phyloP scores from a whole-genome alignment of 2,329 filamentous ascomycete species.

The Epichloe festucae region DNA sequence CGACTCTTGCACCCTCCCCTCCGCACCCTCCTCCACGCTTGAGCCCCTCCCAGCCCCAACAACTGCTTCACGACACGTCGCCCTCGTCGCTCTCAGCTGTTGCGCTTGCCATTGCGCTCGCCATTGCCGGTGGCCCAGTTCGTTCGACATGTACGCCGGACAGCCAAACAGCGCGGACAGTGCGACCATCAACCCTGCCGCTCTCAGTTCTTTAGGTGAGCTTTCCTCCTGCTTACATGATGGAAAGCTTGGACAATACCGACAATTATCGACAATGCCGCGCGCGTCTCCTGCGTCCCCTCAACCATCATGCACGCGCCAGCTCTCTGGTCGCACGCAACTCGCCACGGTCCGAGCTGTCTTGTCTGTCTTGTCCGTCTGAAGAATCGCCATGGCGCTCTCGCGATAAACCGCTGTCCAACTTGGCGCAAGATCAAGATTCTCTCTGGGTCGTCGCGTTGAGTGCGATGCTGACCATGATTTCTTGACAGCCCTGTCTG shows the following conservation, averaged over 20 bases:
- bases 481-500: constrained; percentile 31
- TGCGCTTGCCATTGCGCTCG: constrained; percentile 7
- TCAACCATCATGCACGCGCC: neutral
- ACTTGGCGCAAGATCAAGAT: neutral
- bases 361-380: neutral
- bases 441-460: neutral
- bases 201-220: constrained; percentile 68
- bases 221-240: neutral
- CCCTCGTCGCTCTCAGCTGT: constrained; percentile 24
- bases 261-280: neutral
- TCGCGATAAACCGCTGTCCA: neutral
- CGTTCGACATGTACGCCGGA: constrained; percentile 24
- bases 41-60: constrained; percentile 27
- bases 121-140: constrained; percentile 12
- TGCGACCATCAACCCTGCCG: constrained; percentile 84
- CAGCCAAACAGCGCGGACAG: constrained; percentile 63
- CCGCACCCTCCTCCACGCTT: constrained; percentile 26
- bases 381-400: neutral
- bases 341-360: neutral
- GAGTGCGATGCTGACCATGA: constrained; percentile 15
- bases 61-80: constrained; percentile 52
- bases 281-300: neutral
- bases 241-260: neutral
- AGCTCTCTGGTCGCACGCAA: neutral
- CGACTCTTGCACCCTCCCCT: constrained; percentile 25